phyloP scores from a whole-genome alignment of 495 filamentous ascomycete species.

The Gamarada debralockiae region DNA sequence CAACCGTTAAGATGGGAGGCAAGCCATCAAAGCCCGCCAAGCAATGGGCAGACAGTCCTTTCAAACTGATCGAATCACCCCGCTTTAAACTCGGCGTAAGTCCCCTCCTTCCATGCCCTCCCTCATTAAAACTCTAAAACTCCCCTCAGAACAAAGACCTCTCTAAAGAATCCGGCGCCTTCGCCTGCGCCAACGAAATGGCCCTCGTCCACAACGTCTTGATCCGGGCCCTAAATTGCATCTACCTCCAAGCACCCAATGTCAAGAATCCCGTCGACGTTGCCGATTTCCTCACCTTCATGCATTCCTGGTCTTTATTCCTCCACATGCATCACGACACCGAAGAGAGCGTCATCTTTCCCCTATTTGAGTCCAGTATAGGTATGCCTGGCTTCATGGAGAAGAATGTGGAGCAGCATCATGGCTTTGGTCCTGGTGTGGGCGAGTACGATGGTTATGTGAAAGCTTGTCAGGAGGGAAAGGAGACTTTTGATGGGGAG shows the following conservation, averaged over 20 bases:
- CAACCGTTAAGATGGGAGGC: constrained; percentile 26
- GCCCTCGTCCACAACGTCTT: constrained; percentile 44
- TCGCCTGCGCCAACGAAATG: constrained; percentile 37
- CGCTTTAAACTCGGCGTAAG: constrained; percentile 4
- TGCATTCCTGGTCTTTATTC: constrained; percentile 28
- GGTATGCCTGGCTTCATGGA: constrained; percentile 20
- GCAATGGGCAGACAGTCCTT: constrained; percentile 33
- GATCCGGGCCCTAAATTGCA: constrained; percentile 43
- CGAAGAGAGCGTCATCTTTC: constrained; percentile 32
- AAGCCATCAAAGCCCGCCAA: constrained; percentile 14
- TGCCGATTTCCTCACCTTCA: constrained; percentile 37
- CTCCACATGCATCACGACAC: constrained; percentile 29
- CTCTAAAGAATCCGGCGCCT: constrained; percentile 12
- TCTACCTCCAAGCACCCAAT: constrained; percentile 44
- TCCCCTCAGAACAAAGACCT: constrained; percentile 7
- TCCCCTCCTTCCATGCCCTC: not conserved
- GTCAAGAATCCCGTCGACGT: constrained; percentile 27
- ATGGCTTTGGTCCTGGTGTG: constrained; percentile 32
- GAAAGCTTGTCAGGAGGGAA: constrained; percentile 7
- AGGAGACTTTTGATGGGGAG: constrained; percentile 24
- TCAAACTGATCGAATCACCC: constrained; percentile 26
- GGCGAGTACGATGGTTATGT: constrained; percentile 24
- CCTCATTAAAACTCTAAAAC: not conserved
- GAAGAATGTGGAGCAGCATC: constrained; percentile 28
- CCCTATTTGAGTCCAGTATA: constrained; percentile 28